phyloP scores from a whole-genome alignment of 2,329 filamentous ascomycete genomes.

The Pseudogymnoascus sp. region DNA sequence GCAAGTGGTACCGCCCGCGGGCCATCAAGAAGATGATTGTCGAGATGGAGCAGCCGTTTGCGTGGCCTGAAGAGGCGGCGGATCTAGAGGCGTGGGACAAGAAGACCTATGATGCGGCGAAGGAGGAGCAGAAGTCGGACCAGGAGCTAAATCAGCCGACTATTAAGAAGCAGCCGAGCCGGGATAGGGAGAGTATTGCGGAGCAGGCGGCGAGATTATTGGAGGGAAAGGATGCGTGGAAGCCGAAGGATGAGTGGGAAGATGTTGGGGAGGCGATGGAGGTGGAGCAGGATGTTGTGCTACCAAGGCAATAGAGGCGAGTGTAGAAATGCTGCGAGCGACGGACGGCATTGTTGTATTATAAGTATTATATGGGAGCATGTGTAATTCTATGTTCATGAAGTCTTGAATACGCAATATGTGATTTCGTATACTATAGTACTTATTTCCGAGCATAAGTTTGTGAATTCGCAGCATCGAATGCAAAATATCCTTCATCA shows the following conservation, averaged over 20 bases:
- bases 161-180: slow-evolving; percentile 23
- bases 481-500: background rate
- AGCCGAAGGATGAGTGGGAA: slow-evolving; percentile 33
- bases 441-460: background rate
- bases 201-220: slow-evolving; percentile 56
- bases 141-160: slow-evolving; percentile 25
- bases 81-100: slow-evolving; percentile 56
- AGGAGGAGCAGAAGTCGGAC: slow-evolving; percentile 36
- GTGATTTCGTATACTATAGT: background rate
- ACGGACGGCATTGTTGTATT: slow-evolving; percentile 3
- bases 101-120: slow-evolving; percentile 45
- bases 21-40: slow-evolving; percentile 90
- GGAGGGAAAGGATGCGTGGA: slow-evolving; percentile 53
- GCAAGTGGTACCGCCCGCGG: slow-evolving; percentile 59
- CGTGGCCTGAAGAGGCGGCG: slow-evolving; percentile 67
- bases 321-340: slow-evolving; percentile 8
- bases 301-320: slow-evolving; percentile 8
- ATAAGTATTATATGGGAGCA: slow-evolving; percentile 8
- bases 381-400: slow-evolving; percentile 5
- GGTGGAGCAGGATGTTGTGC: slow-evolving; percentile 23
- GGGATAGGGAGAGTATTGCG: slow-evolving; percentile 38
- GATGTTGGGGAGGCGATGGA: slow-evolving; percentile 26
- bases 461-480: background rate
- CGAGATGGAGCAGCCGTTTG: slow-evolving; percentile 78
- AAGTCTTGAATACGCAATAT: slow-evolving; percentile 1